phyloP scores from a whole-genome alignment of 129 eudicot genomes.

The Saussurea involucrata region DNA sequence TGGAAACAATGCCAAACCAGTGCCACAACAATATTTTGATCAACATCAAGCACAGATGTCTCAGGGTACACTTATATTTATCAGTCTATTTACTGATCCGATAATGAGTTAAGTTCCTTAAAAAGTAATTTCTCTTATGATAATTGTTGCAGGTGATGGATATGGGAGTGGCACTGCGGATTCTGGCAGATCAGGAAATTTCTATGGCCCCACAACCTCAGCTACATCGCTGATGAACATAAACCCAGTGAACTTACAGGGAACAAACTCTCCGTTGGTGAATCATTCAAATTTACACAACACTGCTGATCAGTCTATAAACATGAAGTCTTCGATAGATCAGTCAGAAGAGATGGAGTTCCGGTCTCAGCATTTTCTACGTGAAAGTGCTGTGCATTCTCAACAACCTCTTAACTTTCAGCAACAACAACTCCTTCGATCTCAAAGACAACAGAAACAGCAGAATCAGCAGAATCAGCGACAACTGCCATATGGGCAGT shows the following conservation, averaged over 20 bases:
- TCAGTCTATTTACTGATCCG: not conserved
- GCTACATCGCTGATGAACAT: slow-evolving; percentile 40
- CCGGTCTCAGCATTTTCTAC: slow-evolving; percentile 32
- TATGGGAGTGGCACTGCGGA: slow-evolving; percentile 36
- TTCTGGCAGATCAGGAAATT: slow-evolving; percentile 55
- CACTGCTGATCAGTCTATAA: slow-evolving; percentile 42
- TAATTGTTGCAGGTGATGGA: slow-evolving; percentile 59
- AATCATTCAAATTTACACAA: slow-evolving; percentile 42
- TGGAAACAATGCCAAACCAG: slow-evolving; percentile 53
- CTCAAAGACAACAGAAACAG: slow-evolving; percentile 54
- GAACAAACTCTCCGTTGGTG: slow-evolving; percentile 39
- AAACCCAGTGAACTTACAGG: slow-evolving; percentile 39
- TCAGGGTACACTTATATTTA: slow-evolving; percentile 44
- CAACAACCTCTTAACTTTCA: slow-evolving; percentile 62
- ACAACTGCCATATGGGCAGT: slow-evolving; percentile 38
- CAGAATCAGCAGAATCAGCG: slow-evolving; percentile 48
- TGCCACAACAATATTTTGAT: slow-evolving; percentile 58
- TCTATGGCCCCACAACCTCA: slow-evolving; percentile 52
- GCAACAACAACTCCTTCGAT: slow-evolving; percentile 49
- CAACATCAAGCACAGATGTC: slow-evolving; percentile 62
- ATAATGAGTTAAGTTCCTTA: not conserved
- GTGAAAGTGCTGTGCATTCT: slow-evolving; percentile 40
- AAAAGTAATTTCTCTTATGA: not conserved
- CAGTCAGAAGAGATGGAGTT: slow-evolving; percentile 45
- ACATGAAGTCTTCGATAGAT: slow-evolving; percentile 42